Base-by-base conservation (phyloP, 2,329 filamentous ascomycete species). In the Epichloe amarillans region DNA sequence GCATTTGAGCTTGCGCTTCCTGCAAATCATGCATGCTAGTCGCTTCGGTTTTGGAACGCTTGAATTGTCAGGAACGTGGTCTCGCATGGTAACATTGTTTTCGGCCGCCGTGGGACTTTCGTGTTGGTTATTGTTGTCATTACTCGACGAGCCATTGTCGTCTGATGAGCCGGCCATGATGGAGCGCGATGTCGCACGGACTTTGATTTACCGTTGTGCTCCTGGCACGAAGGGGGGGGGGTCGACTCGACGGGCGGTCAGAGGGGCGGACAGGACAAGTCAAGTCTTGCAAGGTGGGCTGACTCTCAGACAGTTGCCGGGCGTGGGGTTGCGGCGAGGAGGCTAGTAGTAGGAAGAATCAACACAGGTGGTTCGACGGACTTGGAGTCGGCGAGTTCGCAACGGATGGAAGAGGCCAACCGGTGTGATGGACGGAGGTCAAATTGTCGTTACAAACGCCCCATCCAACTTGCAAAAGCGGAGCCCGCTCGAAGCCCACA, bases 1-100 rank as follows among this genome's bases (percentile, higher is more conserved):
- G 67, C 90, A 96, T 68, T 86, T 85, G 58, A 96, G 73, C 70
- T 97, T 97, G 64, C 91, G 79, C 69, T 90, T 93, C 60, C 91
- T 78, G 65, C 93, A 98, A 55, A 97, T 83, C 63, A 95, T 87
- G 66, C 93, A 98, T 38, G 93, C 93, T 60, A 97, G 86, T 58
- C 91, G 81, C 74, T 97, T 97, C n/a, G 84, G 83, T 61, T 87
- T 87, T 47, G 86, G 83, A 21, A 88, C 74, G 59, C 67, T 74
- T 46, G 71, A 66, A 56, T 82, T 81, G 58, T 77, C 75, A 54
- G 67, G 65, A 41, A 68, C 62, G 53, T 49, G 17, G 26, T 73
- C 23, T 23, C 23, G 23, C 51, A 64, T 61, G 50, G 65, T 54
- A 35, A 57, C 54, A 51, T 62, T 57, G 54, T 63, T 59, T 53